Conservation (phyloP, 1,284 basidiomycete species). For the Sphagnurus paluster region DNA sequence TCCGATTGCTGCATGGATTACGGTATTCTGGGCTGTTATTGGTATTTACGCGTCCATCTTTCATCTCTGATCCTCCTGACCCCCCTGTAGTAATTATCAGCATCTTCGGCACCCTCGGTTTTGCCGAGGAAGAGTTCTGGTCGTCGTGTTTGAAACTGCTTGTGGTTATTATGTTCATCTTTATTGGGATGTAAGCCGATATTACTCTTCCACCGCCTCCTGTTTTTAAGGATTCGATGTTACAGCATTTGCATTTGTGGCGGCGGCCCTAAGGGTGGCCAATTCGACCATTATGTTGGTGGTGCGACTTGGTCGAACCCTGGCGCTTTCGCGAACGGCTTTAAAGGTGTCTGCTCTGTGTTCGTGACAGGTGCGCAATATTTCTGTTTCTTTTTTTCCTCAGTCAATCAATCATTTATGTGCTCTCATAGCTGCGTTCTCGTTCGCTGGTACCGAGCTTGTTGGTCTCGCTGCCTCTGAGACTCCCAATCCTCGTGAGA, state of each 20-base stretch:
- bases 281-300: constrained; percentile 41
- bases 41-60: constrained; percentile 25
- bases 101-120: constrained; percentile 45
- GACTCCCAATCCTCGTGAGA: constrained; percentile 56
- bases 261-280: constrained; percentile 41
- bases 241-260: constrained; percentile 41
- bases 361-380: constrained; percentile 40
- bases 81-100: constrained; percentile 32
- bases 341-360: constrained; percentile 44
- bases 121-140: constrained; percentile 58
- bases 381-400: neutral
- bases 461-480: constrained; percentile 65
- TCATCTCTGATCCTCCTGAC: neutral
- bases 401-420: neutral
- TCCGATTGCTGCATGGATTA: constrained; percentile 46
- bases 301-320: constrained; percentile 52
- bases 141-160: constrained; percentile 57
- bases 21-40: constrained; percentile 47
- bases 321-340: constrained; percentile 50
- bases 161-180: constrained; percentile 53
- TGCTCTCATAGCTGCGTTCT: constrained; percentile 46
- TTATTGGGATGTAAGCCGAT: constrained; percentile 46
- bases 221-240: neutral
- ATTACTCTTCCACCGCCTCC: neutral
- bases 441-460: constrained; percentile 71